Conservation (phyloP, 192 early-diverging fungal genomes). For the Mortierella claussenii region DNA sequence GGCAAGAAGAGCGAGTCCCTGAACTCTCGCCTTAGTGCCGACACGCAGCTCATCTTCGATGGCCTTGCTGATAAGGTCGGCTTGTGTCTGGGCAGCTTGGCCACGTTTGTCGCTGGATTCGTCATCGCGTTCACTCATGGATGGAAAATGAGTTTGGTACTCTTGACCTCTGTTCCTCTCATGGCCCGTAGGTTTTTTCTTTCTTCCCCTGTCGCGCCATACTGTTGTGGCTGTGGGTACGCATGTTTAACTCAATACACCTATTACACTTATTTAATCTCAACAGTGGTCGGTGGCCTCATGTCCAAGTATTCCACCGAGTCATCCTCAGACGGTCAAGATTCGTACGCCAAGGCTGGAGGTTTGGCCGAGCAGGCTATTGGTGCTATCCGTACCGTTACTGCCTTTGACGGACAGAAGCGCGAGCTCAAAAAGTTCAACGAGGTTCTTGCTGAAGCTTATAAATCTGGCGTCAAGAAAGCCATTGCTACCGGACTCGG, state of each 20-base stretch:
- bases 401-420: slow-evolving; percentile 82
- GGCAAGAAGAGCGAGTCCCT: slow-evolving; percentile 80
- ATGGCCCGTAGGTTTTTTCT: slow-evolving; percentile 57
- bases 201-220: no score
- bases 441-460: slow-evolving; percentile 64
- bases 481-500: slow-evolving; percentile 68
- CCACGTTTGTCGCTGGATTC: slow-evolving; percentile 79
- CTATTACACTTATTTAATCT: not conserved
- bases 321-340: slow-evolving; percentile 61
- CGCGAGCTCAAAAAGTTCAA: slow-evolving; percentile 66
- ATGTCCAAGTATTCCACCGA: slow-evolving; percentile 66
- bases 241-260: no score
- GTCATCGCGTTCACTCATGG: slow-evolving; percentile 83
- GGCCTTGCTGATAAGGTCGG: slow-evolving; percentile 89
- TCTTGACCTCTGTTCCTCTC: slow-evolving; percentile 81
- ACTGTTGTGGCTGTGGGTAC: no score
- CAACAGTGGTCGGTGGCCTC: slow-evolving; percentile 54
- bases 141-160: slow-evolving; percentile 85
- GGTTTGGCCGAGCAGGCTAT: slow-evolving; percentile 89
- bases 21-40: slow-evolving; percentile 86
- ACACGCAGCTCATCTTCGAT: slow-evolving; percentile 89
- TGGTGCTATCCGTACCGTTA: slow-evolving; percentile 86
- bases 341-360: slow-evolving; percentile 85
- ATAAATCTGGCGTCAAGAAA: slow-evolving; percentile 70
- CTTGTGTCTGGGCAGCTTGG: slow-evolving; percentile 68